A percentile compares a stretch with the other conserved stretches of the same genome.
Evolutionary conservation across 2,329 filamentous ascomycete genomes (phyloP).

Genomic region (Tetracladium maxilliforme): DNA sequence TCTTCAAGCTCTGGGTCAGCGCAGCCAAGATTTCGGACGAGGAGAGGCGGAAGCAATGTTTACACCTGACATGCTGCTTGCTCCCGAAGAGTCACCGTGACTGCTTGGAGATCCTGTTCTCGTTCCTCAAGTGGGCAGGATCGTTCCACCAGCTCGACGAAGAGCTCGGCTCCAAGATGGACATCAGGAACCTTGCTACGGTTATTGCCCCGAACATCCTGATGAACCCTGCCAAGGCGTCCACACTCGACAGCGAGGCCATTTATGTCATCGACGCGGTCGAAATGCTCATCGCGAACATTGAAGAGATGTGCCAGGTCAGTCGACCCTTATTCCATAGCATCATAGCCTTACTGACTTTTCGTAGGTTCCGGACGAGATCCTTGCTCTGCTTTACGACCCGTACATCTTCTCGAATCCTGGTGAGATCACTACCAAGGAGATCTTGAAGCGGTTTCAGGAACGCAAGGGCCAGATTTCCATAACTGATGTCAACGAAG

Average conservation of each 20-base stretch:
- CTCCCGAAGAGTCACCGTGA: slow-evolving; percentile 87
- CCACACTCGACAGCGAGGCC: slow-evolving; percentile 69
- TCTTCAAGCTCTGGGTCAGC: slow-evolving; percentile 80
- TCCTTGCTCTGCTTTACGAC: slow-evolving; percentile 76
- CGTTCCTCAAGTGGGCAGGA: slow-evolving; percentile 92
- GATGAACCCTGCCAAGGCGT: slow-evolving; percentile 51
- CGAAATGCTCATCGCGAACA: slow-evolving; percentile 77
- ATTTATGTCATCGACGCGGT: slow-evolving; percentile 91
- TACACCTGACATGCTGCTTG: slow-evolving; percentile 85
- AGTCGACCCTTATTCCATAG: slow-evolving; percentile 15
- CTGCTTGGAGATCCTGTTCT: slow-evolving; percentile 87
- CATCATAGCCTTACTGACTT: slow-evolving; percentile 7
- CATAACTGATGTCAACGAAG: slow-evolving; percentile 38
- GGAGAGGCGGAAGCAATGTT: slow-evolving; percentile 66
- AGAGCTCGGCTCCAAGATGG: slow-evolving; percentile 96
- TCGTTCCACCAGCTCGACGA: slow-evolving; percentile 97
- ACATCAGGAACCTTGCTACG: slow-evolving; percentile 91
- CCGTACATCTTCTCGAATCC: slow-evolving; percentile 65
- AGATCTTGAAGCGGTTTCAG: slow-evolving; percentile 87
- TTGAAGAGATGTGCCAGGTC: slow-evolving; percentile 96
- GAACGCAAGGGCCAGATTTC: slow-evolving; percentile 50
- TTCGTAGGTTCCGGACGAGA: slow-evolving; percentile 74
- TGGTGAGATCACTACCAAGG: slow-evolving; percentile 87
- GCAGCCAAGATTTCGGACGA: slow-evolving; percentile 78
- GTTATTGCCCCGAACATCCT: slow-evolving; percentile 95